Percentiles rank a stretch among this genome's conserved stretches.
These are phyloP conservation scores for Cordyceps cicadae DNA, from an alignment of 2,329 filamentous ascomycete genomes.

Conservation along the genomic window DNA sequence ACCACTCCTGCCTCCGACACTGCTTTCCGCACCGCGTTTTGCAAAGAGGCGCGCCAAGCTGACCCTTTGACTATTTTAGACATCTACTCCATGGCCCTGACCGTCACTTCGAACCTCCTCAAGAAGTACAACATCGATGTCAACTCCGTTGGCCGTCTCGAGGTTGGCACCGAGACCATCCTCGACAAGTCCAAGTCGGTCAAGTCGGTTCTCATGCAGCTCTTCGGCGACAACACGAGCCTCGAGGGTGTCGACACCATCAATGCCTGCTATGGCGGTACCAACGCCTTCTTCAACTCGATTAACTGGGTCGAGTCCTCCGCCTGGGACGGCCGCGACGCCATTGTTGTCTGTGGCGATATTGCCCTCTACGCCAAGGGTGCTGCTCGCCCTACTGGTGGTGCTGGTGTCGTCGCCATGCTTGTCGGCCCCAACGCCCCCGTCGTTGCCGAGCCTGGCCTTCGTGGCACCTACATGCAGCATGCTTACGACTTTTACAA, in stretches of 20 bases:
- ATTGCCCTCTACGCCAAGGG: slow-evolving; percentile 83
- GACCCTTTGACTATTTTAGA: slow-evolving; percentile 40
- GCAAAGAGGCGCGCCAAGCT: slow-evolving; percentile 2
- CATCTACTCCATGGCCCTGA: slow-evolving; percentile 80
- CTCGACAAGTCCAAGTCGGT: slow-evolving; percentile 88
- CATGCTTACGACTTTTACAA: slow-evolving; percentile 90
- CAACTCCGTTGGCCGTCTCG: slow-evolving; percentile 68
- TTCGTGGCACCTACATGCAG: slow-evolving; percentile 72
- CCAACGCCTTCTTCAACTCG: slow-evolving; percentile 75
- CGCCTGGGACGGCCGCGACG: slow-evolving; percentile 76
- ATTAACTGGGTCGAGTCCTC: slow-evolving; percentile 84
- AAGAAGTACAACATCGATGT: slow-evolving; percentile 77
- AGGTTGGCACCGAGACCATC: slow-evolving; percentile 79
- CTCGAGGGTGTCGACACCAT: slow-evolving; percentile 75
- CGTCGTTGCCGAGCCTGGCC: slow-evolving; percentile 67
- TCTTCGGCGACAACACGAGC: slow-evolving; percentile 77
- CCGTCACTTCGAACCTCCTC: slow-evolving; percentile 67
- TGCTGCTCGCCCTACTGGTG: slow-evolving; percentile 70
- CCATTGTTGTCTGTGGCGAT: slow-evolving; percentile 71
- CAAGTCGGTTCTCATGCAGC: slow-evolving; percentile 81
- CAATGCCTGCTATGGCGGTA: slow-evolving; percentile 82
- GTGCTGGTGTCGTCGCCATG: slow-evolving; percentile 71
- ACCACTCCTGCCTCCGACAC: slow-evolving; percentile 12
- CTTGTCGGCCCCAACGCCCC: slow-evolving; percentile 72
- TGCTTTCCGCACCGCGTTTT: slow-evolving; percentile 6